Conservation (phyloP, 1,284 basidiomycete species). For the Ustilago curta region DNA sequence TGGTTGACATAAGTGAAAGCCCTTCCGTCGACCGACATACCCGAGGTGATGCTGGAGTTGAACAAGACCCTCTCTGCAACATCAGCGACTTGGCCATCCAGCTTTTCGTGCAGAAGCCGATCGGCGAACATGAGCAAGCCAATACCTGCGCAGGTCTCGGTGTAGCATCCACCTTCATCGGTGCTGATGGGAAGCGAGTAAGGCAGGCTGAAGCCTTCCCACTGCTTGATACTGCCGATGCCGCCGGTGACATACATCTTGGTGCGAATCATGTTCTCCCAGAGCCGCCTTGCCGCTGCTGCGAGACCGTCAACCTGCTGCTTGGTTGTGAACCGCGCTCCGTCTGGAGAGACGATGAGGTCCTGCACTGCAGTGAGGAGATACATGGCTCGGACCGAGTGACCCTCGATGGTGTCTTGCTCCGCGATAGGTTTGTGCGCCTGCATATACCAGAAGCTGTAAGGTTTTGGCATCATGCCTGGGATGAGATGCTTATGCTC, state of each 20-base stretch:
- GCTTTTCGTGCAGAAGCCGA: constrained; percentile 21
- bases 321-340: background rate
- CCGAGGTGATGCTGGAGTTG: constrained; percentile 38
- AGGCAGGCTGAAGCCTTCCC: constrained; percentile 36
- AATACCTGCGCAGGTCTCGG: constrained; percentile 35
- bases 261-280: constrained; percentile 24
- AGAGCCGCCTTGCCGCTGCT: constrained; percentile 15
- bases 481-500: constrained; percentile 24
- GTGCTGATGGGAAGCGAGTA: constrained; percentile 34
- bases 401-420: constrained; percentile 37
- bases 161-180: constrained; percentile 41
- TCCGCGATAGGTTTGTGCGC: constrained; percentile 35
- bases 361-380: constrained; percentile 39
- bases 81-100: constrained; percentile 22
- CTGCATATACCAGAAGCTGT: constrained; percentile 45
- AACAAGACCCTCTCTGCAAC: constrained; percentile 34
- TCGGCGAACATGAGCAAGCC: constrained; percentile 30
- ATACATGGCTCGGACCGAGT: constrained; percentile 36
- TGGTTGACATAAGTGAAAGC: constrained; percentile 40
- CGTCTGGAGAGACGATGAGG: constrained; percentile 12
- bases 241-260: constrained; percentile 45
- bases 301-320: constrained; percentile 12
- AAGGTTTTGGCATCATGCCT: constrained; percentile 31
- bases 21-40: constrained; percentile 36
- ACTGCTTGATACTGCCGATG: constrained; percentile 33